Evolutionary conservation across 208 protist genomes (phyloP), one percentile per base, ranked within the genome.

Genomic region (Histomonas meleagridis): DNA sequence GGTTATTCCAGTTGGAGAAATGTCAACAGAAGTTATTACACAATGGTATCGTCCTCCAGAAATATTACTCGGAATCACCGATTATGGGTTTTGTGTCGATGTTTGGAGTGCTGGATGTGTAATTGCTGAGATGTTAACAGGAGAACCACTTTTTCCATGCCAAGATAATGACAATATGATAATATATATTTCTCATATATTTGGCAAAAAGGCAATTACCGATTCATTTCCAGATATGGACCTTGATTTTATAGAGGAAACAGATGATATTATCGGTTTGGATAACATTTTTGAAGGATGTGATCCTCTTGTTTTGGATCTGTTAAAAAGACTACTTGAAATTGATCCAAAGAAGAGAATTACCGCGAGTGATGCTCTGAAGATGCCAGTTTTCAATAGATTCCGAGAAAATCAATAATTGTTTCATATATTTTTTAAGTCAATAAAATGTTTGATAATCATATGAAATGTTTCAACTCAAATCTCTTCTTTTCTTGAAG

Each of bases 21-120:
- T 98, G 94, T 99, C 98, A 0, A 98, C 99, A 94, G 98, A 99
- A 94, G 98, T 94, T 7, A 92, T 94, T 91, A 99, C 99, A 16
- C 95, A 99, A 28, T 99, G 98, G 98, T 99, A 99, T 94, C 95
- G 99, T 62, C 97, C 99, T 1, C 99, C 98, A 26, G 98, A 99
- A 94, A 97, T 99, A 49, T 95, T 99, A 14, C 95, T 99, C 10
- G 98, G 98, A 7, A 96, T 96, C 10, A 96, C 95, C n/a, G 96
- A 98, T 92, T 99, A 99, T 95, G 97, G 96, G 0, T 97, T 97
- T 0, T 95, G 98, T 0, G 97, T 99, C 14, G 99, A 99, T 94
- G 96, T 99, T 35, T 99, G 99, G 98, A 98, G 96, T 3, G 96
- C 99, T 72, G 99, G 98, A 70, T 96, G 95, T 91, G 95, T 96